Percentiles rank a stretch among this genome's conserved stretches.
These are phyloP conservation scores for Dryadomyces sulphureus DNA, from an alignment of 2,329 filamentous ascomycete species.

Conservation along the genomic window DNA sequence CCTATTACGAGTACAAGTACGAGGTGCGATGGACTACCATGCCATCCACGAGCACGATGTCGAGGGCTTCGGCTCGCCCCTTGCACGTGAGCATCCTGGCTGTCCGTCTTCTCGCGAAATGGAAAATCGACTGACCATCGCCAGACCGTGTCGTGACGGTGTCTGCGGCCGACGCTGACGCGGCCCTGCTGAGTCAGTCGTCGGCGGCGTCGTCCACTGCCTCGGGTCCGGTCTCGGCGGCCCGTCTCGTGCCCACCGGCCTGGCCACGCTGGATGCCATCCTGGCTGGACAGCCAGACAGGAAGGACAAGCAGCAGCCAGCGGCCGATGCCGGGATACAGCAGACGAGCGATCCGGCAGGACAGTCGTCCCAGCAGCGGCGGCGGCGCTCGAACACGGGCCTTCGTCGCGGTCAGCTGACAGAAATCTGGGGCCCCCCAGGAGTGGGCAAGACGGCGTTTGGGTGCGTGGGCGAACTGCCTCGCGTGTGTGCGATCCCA, in stretches of 20 bases:
- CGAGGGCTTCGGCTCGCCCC: slow-evolving; percentile 42
- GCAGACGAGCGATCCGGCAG: background rate
- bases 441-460: slow-evolving; percentile 75
- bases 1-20: no score
- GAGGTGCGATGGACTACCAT: slow-evolving; percentile 39
- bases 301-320: background rate
- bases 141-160: slow-evolving; percentile 66
- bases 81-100: slow-evolving; percentile 29
- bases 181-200: slow-evolving; percentile 5
- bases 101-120: no score
- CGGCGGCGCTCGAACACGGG: slow-evolving; percentile 28
- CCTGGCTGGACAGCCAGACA: slow-evolving; percentile 19
- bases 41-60: slow-evolving; percentile 44
- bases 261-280: slow-evolving; percentile 35
- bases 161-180: slow-evolving; percentile 55
- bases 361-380: background rate
- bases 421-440: slow-evolving; percentile 78
- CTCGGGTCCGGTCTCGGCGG: slow-evolving; percentile 22
- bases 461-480: slow-evolving; percentile 38
- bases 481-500: background rate
- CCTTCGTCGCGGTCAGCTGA: slow-evolving; percentile 60
- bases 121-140: background rate
- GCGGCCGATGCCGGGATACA: no score
- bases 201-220: slow-evolving; percentile 4
- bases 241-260: slow-evolving; percentile 40